These are phyloP conservation scores for Eucalyptus globulus DNA, from an alignment of 345 rosid genomes.

Conservation along the genomic window DNA sequence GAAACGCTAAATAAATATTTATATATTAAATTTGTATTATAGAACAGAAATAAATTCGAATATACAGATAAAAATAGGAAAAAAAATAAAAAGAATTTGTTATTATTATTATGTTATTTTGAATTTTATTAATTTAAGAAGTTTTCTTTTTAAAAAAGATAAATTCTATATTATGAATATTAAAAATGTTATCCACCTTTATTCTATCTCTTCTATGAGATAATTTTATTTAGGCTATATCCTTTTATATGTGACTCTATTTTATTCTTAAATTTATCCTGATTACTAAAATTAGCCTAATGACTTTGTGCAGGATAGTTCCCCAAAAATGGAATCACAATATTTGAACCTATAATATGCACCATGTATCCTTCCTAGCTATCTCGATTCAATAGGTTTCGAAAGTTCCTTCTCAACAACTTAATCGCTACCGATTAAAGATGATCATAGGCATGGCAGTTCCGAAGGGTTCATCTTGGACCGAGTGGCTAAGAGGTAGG, in stretches of 20 bases:
- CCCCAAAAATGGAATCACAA: not conserved
- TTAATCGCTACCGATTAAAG: not conserved
- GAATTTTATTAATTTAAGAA: not conserved
- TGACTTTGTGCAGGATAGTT: not conserved
- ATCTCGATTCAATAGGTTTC: not conserved
- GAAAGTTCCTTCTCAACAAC: rapidly evolving
- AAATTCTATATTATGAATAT: no score
- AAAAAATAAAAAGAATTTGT: no score
- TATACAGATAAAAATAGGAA: no score
- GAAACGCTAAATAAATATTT: no score
- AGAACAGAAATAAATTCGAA: no score
- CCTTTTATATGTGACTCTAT: no score
- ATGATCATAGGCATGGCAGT: rapidly evolving
- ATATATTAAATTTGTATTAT: no score
- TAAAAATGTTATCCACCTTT: rapidly evolving
- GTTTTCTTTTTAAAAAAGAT: no score
- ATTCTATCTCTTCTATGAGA: rapidly evolving
- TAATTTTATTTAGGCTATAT: no score
- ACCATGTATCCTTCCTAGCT: not conserved
- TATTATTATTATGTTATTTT: no score
- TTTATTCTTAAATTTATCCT: rapidly evolving
- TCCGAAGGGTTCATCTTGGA: rapidly evolving
- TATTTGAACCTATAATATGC: not conserved
- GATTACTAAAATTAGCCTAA: not conserved
- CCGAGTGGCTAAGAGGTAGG: not conserved